A percentile compares a stretch with the other conserved stretches of the same genome.
Evolutionary conservation across 169 alveolate genomes (phyloP).

Genomic region (Cyclospora cayetanensis): DNA sequence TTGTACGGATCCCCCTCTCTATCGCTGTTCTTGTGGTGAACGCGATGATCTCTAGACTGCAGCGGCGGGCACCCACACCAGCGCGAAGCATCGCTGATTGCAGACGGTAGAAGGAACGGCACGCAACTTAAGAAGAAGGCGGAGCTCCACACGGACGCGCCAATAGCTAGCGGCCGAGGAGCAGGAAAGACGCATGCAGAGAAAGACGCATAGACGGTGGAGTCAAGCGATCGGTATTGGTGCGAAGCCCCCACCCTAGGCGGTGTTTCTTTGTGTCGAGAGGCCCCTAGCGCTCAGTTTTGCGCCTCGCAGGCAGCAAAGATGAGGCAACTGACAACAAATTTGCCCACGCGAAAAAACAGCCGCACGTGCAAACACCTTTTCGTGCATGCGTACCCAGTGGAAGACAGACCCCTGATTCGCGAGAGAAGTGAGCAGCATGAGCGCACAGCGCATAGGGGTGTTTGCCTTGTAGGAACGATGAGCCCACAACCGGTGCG

Average conservation of each 20-base stretch:
- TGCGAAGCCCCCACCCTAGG: too few species aligned
- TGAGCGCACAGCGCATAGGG: slow-evolving; percentile 77
- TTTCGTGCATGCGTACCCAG: slow-evolving; percentile 87
- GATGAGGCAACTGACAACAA: too few species aligned
- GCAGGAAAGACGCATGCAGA: neutral
- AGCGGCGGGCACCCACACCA: neutral
- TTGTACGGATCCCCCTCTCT: slow-evolving; percentile 87
- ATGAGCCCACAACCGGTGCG: slow-evolving; percentile 91
- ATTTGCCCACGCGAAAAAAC: too few species aligned
- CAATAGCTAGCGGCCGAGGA: neutral
- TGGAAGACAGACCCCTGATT: slow-evolving; percentile 87
- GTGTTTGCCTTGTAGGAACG: slow-evolving; percentile 84
- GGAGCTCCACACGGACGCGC: neutral
- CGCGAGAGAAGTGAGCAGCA: slow-evolving; percentile 84
- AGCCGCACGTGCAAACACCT: too few species aligned
- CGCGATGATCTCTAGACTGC: slow-evolving; percentile 82
- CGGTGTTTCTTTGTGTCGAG: too few species aligned
- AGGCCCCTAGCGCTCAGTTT: too few species aligned
- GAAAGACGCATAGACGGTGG: neutral
- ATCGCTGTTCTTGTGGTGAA: slow-evolving; percentile 86
- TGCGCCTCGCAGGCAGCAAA: too few species aligned
- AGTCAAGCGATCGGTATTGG: too few species aligned
- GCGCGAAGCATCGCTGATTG: neutral
- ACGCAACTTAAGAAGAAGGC: neutral
- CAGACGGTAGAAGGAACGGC: neutral